phyloP scores from a whole-genome alignment of 331 rosid genomes.

The Malus hybrid region DNA sequence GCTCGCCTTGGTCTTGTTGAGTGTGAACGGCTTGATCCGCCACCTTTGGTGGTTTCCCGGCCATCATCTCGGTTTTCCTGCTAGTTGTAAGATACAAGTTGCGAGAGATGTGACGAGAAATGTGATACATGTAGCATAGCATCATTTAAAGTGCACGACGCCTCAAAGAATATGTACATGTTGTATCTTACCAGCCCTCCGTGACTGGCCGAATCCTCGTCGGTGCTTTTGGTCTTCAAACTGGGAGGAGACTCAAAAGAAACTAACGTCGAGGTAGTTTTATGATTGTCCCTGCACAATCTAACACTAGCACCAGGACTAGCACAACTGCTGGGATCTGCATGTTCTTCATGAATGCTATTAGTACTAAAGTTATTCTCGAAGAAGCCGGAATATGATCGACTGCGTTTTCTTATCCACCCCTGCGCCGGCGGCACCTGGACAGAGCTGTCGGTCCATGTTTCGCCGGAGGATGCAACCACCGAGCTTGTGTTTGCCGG shows the following conservation, averaged over 20 bases:
- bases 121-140: neutral
- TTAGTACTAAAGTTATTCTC: slow-evolving; percentile 15
- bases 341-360: slow-evolving; percentile 22
- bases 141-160: neutral
- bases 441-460: slow-evolving; percentile 13
- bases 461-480: slow-evolving; percentile 20
- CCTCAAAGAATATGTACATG: neutral
- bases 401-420: slow-evolving; percentile 19
- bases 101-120: neutral
- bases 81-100: neutral
- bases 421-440: neutral
- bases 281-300: slow-evolving; percentile 25
- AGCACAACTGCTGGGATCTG: slow-evolving; percentile 29
- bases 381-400: slow-evolving; percentile 14
- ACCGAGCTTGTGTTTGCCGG: slow-evolving; percentile 9
- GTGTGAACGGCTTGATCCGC: slow-evolving; percentile 27
- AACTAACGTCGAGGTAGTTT: slow-evolving; percentile 33
- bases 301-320: slow-evolving; percentile 25
- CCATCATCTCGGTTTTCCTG: slow-evolving; percentile 45
- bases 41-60: slow-evolving; percentile 31
- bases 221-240: slow-evolving; percentile 26
- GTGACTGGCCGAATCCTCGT: slow-evolving; percentile 31
- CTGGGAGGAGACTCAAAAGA: slow-evolving; percentile 41
- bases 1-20: slow-evolving; percentile 41
- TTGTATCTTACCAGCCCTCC: slow-evolving; percentile 29